A percentile compares a stretch with the other conserved stretches of the same genome.
Evolutionary conservation across 352 stramenopile species (phyloP).

Genomic region (Phytophthora pistaciae): DNA sequence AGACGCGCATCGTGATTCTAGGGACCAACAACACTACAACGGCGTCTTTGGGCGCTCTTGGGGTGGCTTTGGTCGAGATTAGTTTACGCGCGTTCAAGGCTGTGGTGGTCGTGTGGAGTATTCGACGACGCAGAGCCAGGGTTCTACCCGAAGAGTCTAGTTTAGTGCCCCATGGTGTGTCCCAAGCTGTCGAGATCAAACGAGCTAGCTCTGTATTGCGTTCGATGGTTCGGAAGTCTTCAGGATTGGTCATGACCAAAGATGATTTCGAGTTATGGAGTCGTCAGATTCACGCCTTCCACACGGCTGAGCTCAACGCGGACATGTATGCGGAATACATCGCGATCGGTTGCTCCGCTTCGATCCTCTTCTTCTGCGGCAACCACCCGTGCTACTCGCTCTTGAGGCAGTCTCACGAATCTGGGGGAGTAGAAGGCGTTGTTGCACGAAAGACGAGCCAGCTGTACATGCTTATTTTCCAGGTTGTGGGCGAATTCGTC

Average conservation of each 20-base stretch:
- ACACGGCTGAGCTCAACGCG: constrained; percentile 19
- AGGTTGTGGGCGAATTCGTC: constrained; percentile 20
- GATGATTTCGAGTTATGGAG: constrained; percentile 14
- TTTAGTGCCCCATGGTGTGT: not conserved
- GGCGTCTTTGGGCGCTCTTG: constrained; percentile 22
- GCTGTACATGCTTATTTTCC: constrained; percentile 11
- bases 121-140: constrained; percentile 1
- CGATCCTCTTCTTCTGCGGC: constrained; percentile 36
- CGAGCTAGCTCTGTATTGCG: not conserved
- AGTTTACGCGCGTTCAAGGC: constrained; percentile 32
- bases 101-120: constrained; percentile 14
- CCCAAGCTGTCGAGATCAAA: not conserved
- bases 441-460: not conserved
- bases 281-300: constrained; percentile 22
- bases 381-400: constrained; percentile 37
- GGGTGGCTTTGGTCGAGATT: constrained; percentile 44
- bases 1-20: constrained; percentile 42
- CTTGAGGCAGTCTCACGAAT: constrained; percentile 7
- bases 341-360: constrained; percentile 36
- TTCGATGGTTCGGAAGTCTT: not conserved
- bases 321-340: constrained; percentile 54
- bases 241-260: not conserved
- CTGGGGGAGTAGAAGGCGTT: not conserved
- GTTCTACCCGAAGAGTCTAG: not conserved
- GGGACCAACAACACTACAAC: constrained; percentile 21